phyloP scores from a whole-genome alignment of 2,329 filamentous ascomycete species.

The Verticillium tricorpus region DNA sequence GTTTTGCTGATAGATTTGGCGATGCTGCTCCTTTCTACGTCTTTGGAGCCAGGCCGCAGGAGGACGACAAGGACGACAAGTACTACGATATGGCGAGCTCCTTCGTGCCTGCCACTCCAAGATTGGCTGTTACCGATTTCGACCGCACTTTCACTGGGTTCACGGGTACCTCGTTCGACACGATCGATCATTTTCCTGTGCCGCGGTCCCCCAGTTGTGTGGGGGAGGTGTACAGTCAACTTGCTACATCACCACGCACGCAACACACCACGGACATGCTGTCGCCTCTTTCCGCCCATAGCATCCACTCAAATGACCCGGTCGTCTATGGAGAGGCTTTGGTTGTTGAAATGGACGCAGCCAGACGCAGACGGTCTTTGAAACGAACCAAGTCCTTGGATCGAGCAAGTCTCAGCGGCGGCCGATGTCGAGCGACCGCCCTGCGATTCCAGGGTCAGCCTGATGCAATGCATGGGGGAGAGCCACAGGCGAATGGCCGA shows the following conservation, averaged over 20 bases:
- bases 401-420: constrained; percentile 22
- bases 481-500: constrained; percentile 9
- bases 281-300: constrained; percentile 29
- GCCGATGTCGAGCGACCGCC: constrained; percentile 24
- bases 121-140: constrained; percentile 23
- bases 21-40: constrained; percentile 43
- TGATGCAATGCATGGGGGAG: constrained; percentile 3
- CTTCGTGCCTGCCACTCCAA: constrained; percentile 14
- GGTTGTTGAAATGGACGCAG: constrained; percentile 28
- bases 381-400: constrained; percentile 33
- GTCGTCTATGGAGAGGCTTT: constrained; percentile 36
- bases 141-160: constrained; percentile 13
- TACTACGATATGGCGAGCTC: not conserved
- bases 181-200: not conserved
- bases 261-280: constrained; percentile 15
- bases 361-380: constrained; percentile 18
- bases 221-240: constrained; percentile 25
- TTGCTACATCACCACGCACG: constrained; percentile 11
- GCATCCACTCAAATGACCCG: constrained; percentile 27
- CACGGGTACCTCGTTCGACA: constrained; percentile 12
- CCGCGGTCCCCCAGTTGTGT: constrained; percentile 25
- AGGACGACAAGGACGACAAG: not conserved
- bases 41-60: constrained; percentile 30
- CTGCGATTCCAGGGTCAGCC: constrained; percentile 2
- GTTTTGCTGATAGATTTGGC: constrained; percentile 35